Percentiles rank a stretch among this genome's conserved stretches.
Evolutionary conservation across 345 rosid genomes (phyloP).

Genomic region (Cardamine resedifolia): DNA sequence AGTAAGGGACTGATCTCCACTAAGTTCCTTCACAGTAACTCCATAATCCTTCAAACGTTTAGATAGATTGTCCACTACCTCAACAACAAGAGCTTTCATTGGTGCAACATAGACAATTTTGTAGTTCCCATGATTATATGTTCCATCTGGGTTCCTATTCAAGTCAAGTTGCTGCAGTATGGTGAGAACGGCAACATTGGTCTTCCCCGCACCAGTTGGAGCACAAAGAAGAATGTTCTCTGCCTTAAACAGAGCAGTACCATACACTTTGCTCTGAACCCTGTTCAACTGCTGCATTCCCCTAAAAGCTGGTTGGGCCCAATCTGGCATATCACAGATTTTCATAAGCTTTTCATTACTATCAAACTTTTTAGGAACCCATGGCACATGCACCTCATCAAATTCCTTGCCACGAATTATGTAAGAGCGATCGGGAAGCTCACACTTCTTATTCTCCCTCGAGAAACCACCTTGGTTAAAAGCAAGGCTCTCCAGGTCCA

Average conservation of each 20-base stretch:
- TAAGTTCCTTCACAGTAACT: constrained; percentile 74
- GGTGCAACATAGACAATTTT: constrained; percentile 95
- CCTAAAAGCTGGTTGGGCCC: constrained; percentile 89
- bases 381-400: constrained; percentile 89
- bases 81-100: constrained; percentile 94
- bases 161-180: constrained; percentile 80
- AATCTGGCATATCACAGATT: constrained; percentile 76
- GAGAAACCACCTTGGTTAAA: constrained; percentile 77
- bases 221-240: constrained; percentile 88
- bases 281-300: constrained; percentile 84
- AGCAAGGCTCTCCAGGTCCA: constrained; percentile 72
- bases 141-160: constrained; percentile 62
- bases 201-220: constrained; percentile 97
- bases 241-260: constrained; percentile 66
- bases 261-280: constrained; percentile 81
- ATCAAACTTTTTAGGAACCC: constrained; percentile 56
- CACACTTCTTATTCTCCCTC: constrained; percentile 73
- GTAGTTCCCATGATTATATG: constrained; percentile 61
- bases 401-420: constrained; percentile 57
- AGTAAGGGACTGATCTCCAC: constrained; percentile 85
- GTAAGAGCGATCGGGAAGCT: constrained; percentile 63
- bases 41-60: constrained; percentile 65
- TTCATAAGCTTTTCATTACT: constrained; percentile 65
- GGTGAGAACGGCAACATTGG: constrained; percentile 88
- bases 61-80: constrained; percentile 76